Base-by-base conservation (phyloP, 1,139 yeast genomes). In the Blastobotrys buckinghamii region DNA sequence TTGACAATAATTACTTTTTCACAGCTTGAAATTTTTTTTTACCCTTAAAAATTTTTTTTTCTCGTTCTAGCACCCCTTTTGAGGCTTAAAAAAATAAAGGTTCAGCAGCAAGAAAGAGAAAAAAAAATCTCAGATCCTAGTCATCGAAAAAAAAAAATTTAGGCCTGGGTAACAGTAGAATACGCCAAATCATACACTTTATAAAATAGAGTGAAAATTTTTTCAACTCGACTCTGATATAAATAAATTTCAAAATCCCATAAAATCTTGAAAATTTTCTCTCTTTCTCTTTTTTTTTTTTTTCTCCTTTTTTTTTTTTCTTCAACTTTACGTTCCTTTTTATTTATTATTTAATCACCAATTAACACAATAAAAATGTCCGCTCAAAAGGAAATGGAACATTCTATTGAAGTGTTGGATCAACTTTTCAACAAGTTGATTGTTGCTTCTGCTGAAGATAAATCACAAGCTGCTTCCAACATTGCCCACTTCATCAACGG, bases 401-500 rank as follows among this genome's bases (percentile, higher is more conserved):
- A 47, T 42, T 58, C 62, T 47, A 50, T 59, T 56, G 59, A 89
- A 76, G 96, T 90, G 73, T 85, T 92, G 74, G 78, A 84, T 72
- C 96, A 92, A 77, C 85, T 92, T 70, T 87, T 92, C 77, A 78
- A 84, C 75, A 87, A 88, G 78, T 81, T 92, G 70, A 76, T 92
- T 72, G 87, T 92, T 71, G 96, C 97, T 65, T 71, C 81, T 51
- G 66, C 62, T 40, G 96, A 88, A 65, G 84, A 82, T 70, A 82
- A 90, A 73, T 82, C 80, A 57, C 83, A 79, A 68, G 94, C 95
- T 69, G 94, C 97, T 69, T 71, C 84, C 65, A 88, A 87, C 71
- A 86, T 92, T 67, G 81, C 97, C 60, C 81, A 95, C 56, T 90
- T 92, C 78, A 80, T 92, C 74, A 92, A 90, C 76, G 95, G 97